Base-by-base conservation (phyloP, 2,329 filamentous ascomycete genomes). In the Aureobasidium sp. region DNA sequence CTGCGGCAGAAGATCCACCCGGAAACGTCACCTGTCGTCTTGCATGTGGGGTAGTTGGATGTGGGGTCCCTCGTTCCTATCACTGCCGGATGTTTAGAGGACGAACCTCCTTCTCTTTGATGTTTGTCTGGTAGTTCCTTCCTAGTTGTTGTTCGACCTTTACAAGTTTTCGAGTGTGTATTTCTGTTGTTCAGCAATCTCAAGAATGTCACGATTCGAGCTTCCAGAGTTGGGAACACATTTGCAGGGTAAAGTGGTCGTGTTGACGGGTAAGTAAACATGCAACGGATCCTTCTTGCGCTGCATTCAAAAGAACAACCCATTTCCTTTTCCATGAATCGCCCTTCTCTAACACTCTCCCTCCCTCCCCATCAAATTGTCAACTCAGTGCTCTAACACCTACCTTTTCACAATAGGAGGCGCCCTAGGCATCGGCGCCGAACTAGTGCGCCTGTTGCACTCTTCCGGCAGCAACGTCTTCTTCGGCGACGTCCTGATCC, bases 401-500 rank as follows among this genome's bases (percentile, higher is more conserved):
- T 27, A 25, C 25, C 21, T 21, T 21, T 21, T 21, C 36, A 27
- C 29, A 11, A 32, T 53, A 77, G 73, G 75, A 36, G 77, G 77
- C 21, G 71, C 78, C 54, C 77, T 77, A 55, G 77, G 76, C 11
- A 78, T 80, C 41, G 77, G 77, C 3, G 73, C 77, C 5, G 72
- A 73, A 47, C 67, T 77, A 0, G 75, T 78, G 1, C 69, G 72
- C 9, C 68, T 75, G 34, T 74, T 76, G 49, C 72, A 75, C 61
- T 61, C 72, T 8, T 67, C 68, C 11, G 75, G 75, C 29, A 76
- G 76, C 10, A 71, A 75, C 42, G 73, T 79, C 53, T 74, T 75
- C 63, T 76, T 80, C 63, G 78, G 78, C 34, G 78, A 80, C 62
- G 65, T 76, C 8, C 72, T 75, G 55, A 69, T 70, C 21, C 63